phyloP scores from a whole-genome alignment of 2,329 filamentous ascomycete genomes.

The Cryphonectria parasitica region DNA sequence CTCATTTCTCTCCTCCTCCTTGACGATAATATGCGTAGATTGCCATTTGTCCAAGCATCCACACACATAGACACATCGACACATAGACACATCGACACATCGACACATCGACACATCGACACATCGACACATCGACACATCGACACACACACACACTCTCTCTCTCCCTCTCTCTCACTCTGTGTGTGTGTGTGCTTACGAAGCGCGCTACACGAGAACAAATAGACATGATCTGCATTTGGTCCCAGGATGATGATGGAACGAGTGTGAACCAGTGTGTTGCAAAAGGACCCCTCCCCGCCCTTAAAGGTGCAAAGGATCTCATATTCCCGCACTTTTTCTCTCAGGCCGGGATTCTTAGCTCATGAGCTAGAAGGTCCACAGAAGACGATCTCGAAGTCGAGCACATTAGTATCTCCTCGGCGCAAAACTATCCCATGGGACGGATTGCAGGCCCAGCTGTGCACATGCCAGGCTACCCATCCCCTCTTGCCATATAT shows the following conservation, averaged over 20 bases:
- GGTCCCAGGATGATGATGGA: background rate
- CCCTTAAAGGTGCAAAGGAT: background rate
- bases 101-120: too few species aligned
- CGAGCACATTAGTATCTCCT: conserved; percentile 1
- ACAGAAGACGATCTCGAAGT: conserved; percentile 21
- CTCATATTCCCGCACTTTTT: conserved; percentile 8
- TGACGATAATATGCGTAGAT: background rate
- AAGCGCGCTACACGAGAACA: background rate
- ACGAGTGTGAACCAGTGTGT: background rate
- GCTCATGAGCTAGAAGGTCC: conserved; percentile 23
- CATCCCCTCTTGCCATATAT: background rate
- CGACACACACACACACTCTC: too few species aligned
- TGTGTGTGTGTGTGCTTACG: background rate
- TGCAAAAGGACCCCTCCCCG: background rate
- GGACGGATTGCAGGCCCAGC: too few species aligned
- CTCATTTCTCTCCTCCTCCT: background rate
- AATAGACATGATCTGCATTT: background rate
- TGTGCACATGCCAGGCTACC: background rate
- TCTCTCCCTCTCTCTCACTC: too few species aligned
- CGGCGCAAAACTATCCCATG: background rate
- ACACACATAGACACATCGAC: too few species aligned
- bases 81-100: too few species aligned
- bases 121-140: too few species aligned
- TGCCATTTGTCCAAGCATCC: background rate
- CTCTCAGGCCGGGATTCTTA: background rate